These are phyloP conservation scores for Backusella tarrabulga DNA, from an alignment of 192 early-diverging fungal genomes.

Conservation along the genomic window DNA sequence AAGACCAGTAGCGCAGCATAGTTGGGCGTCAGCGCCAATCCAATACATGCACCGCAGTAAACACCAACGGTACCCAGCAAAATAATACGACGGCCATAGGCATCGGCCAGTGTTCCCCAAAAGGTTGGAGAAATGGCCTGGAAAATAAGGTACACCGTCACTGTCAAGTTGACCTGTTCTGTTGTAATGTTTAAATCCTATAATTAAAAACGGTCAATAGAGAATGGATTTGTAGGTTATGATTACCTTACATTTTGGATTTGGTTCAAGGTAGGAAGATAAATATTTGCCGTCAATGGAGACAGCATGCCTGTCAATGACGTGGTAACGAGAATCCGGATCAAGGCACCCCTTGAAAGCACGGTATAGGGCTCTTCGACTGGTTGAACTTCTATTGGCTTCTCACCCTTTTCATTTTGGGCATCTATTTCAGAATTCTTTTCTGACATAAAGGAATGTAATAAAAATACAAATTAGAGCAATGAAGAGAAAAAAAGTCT, in stretches of 20 bases:
- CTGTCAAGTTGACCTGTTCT: constrained; percentile 18
- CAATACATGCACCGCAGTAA: constrained; percentile 31
- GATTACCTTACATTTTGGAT: constrained; percentile 16
- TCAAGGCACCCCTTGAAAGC: constrained; percentile 18
- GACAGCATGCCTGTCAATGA: constrained; percentile 35
- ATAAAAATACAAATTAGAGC: not conserved
- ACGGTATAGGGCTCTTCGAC: constrained; percentile 6
- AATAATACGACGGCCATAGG: constrained; percentile 32
- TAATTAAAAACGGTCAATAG: not conserved
- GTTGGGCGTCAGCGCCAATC: constrained; percentile 22
- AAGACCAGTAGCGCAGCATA: constrained; percentile 22
- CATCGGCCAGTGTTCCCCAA: constrained; percentile 37
- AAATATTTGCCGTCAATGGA: constrained; percentile 21
- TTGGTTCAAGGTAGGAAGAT: constrained; percentile 24
- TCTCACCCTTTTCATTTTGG: not conserved
- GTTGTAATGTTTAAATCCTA: constrained; percentile 7
- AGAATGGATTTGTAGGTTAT: not conserved
- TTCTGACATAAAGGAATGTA: not conserved
- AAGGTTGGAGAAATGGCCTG: constrained; percentile 35
- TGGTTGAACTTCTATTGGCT: not conserved
- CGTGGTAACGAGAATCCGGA: constrained; percentile 32
- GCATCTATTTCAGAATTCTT: not conserved
- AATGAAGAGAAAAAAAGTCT: not conserved
- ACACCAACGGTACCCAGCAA: constrained; percentile 27
- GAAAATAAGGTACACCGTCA: constrained; percentile 22